Percentiles rank a stretch among this genome's conserved stretches.
Evolutionary conservation across 805 yeast genomes (phyloP).

Genomic region (Cyberlindnera euphorbiiphila): DNA sequence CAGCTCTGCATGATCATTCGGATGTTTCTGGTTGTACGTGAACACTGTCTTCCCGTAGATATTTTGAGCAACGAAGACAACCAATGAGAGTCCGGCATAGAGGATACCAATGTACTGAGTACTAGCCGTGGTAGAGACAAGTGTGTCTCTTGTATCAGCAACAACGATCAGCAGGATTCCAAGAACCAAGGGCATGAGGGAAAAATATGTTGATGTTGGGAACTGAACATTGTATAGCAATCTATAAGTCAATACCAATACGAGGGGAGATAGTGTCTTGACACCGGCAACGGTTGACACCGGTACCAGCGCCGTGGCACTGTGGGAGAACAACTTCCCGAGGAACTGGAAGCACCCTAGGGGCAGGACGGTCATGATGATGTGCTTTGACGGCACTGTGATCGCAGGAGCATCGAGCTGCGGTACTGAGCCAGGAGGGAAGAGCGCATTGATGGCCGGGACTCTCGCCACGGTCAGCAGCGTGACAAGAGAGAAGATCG

Average conservation of each 20-base stretch:
- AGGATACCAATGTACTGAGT: conserved; percentile 57
- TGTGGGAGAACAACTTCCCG: conserved; percentile 59
- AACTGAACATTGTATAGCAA: conserved; percentile 45
- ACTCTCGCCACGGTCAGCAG: conserved; percentile 33
- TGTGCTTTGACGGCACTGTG: conserved; percentile 34
- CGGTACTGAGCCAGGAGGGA: conserved; percentile 58
- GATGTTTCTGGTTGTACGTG: conserved; percentile 38
- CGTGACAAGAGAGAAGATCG: conserved; percentile 38
- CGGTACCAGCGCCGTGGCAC: conserved; percentile 62
- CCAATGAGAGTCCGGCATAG: conserved; percentile 63
- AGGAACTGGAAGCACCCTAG: conserved; percentile 62
- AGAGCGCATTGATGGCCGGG: conserved; percentile 32
- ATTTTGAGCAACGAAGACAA: conserved; percentile 80
- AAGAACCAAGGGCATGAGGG: conserved; percentile 46
- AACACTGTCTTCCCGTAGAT: conserved; percentile 82
- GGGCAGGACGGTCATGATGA: conserved; percentile 52
- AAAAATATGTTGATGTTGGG: conserved; percentile 47
- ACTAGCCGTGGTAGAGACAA: conserved; percentile 37
- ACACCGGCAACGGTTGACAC: conserved; percentile 68
- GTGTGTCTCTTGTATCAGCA: conserved; percentile 29
- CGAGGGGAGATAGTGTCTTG: conserved; percentile 62
- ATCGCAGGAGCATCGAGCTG: conserved; percentile 21
- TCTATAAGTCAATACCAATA: conserved; percentile 55
- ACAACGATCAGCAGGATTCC: conserved; percentile 45
- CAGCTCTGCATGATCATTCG: conserved; percentile 25